Evolutionary conservation across 2,329 filamentous ascomycete species (phyloP), one percentile per base, ranked within the genome.

Genomic region (Echinosphaeria canescens): DNA sequence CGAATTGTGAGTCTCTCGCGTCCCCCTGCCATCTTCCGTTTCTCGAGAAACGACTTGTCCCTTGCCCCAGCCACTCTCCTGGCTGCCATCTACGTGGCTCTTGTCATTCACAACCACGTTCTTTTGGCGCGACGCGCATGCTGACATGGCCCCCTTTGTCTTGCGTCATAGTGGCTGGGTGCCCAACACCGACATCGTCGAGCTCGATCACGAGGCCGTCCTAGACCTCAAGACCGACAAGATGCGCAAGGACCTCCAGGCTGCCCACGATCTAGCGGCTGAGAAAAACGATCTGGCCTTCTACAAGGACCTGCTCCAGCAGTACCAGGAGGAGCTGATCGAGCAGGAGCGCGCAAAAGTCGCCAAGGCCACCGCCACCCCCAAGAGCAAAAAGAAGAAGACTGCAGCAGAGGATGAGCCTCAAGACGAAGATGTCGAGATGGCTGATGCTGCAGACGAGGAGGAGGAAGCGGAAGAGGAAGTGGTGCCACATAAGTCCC

Each of bases 1-100:
- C 42, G 85, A 95, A 60, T 95, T 98, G 88, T 98, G 55, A 68
- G 85, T 69, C 12, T 10, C 20, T 15, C 13, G 27, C n/a, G 15
- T 3, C 13, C 10, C 9, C 8, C 27, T 10, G 12, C 18, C 14
- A 17, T 16, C 23, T 25, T 23, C 18, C 14, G 20, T 18, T 26
- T 24, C 13, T n/a, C 15, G n/a, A n/a, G n/a, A n/a, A n/a, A n/a
- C n/a, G n/a, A n/a, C n/a, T n/a, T n/a, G n/a, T n/a, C n/a, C n/a
- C n/a, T n/a, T n/a, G n/a, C n/a, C n/a, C n/a, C n/a, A n/a, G n/a
- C n/a, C n/a, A n/a, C n/a, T n/a, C n/a, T n/a, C n/a, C n/a, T n/a
- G n/a, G n/a, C n/a, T n/a, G n/a, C n/a, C n/a, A n/a, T n/a, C n/a
- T n/a, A n/a, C n/a, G n/a, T n/a, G n/a, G n/a, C n/a, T n/a, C n/a